Evolutionary conservation across 345 rosid species (phyloP).

Genomic region (Noccaea caerulescens): DNA sequence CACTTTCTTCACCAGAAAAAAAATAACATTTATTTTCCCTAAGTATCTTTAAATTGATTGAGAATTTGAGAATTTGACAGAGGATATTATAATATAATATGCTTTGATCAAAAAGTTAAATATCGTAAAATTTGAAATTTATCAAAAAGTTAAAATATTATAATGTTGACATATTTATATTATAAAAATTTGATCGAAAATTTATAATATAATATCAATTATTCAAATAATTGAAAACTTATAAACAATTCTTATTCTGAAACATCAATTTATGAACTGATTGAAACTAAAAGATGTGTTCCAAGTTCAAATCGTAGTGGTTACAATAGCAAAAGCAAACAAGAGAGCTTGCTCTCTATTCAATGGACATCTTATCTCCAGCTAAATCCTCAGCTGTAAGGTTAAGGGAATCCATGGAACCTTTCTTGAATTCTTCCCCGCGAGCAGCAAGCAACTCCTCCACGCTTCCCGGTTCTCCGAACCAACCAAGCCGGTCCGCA

Average conservation of each 20-base stretch:
- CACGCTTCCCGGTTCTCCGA: slow-evolving; percentile 81
- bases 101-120: too few species aligned
- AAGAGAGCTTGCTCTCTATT: slow-evolving; percentile 32
- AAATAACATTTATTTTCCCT: background rate
- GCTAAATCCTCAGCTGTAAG: slow-evolving; percentile 86
- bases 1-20: background rate
- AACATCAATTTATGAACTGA: too few species aligned
- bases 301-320: background rate
- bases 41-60: background rate
- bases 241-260: too few species aligned
- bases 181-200: too few species aligned
- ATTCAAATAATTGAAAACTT: too few species aligned
- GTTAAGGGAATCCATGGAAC: slow-evolving; percentile 69
- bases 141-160: too few species aligned
- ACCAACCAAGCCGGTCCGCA: slow-evolving; percentile 86
- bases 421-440: slow-evolving; percentile 82
- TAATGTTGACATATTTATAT: too few species aligned
- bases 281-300: background rate
- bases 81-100: too few species aligned
- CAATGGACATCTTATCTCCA: slow-evolving; percentile 55
- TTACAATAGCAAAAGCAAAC: slow-evolving; percentile 9
- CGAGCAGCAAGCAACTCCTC: slow-evolving; percentile 84
- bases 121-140: too few species aligned
- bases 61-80: too few species aligned
- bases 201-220: too few species aligned